A percentile compares a stretch with the other conserved stretches of the same genome.
Evolutionary conservation across 306 rosid genomes (phyloP).

Genomic region (Chamaecrista fasciculata): DNA sequence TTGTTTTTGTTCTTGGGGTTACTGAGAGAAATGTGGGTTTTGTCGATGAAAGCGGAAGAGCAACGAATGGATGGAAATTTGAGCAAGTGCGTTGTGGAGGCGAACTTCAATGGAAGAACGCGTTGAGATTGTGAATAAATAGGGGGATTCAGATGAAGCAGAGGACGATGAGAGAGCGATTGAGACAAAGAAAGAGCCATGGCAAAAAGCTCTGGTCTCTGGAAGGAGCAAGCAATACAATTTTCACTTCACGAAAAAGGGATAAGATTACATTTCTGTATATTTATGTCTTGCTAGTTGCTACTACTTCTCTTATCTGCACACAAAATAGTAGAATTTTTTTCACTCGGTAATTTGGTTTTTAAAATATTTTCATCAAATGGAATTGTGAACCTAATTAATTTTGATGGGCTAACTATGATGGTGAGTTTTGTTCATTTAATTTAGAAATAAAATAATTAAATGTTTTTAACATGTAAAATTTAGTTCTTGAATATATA

Average conservation of each 20-base stretch:
- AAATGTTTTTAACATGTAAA: too few species aligned
- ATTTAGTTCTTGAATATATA: too few species aligned
- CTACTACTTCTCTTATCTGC: not conserved
- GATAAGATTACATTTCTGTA: not conserved
- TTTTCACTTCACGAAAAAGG: not conserved
- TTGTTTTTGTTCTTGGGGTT: conserved; percentile 80
- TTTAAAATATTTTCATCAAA: too few species aligned
- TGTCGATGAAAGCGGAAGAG: conserved; percentile 36
- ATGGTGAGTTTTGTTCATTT: too few species aligned
- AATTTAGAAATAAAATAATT: too few species aligned
- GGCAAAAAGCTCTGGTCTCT: not conserved
- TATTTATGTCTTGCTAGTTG: not conserved
- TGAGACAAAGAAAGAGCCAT: conserved; percentile 40
- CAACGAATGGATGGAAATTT: conserved; percentile 42
- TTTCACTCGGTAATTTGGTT: too few species aligned
- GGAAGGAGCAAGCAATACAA: not conserved
- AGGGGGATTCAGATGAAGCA: conserved; percentile 22
- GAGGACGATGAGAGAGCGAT: conserved; percentile 6
- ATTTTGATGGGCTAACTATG: too few species aligned
- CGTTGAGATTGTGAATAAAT: conserved; percentile 21
- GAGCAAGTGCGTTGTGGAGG: not conserved
- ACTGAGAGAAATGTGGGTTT: conserved; percentile 35
- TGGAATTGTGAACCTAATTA: too few species aligned
- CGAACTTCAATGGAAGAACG: conserved; percentile 16
- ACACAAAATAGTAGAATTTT: too few species aligned